A percentile compares a stretch with the other conserved stretches of the same genome.
Evolutionary conservation across 208 protist genomes (phyloP).

Genomic region (Histomonas meleagridis): DNA sequence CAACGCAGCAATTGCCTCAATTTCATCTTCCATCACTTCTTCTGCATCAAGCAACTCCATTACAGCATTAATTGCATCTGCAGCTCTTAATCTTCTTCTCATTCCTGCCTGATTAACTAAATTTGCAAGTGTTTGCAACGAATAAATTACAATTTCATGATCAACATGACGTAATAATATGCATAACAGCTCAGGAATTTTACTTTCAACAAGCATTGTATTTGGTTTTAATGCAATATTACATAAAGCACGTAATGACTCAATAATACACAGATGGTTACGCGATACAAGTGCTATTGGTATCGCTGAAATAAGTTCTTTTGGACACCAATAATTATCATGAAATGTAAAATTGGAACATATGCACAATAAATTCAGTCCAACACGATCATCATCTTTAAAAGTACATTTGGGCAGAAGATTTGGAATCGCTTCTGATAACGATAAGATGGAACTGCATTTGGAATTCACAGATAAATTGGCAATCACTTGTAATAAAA

Average conservation of each 20-base stretch:
- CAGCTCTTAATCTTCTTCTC: not conserved
- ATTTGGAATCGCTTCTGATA: not conserved
- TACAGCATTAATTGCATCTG: not conserved
- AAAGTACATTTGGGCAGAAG: not conserved
- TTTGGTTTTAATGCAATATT: not conserved
- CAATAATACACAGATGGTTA: not conserved
- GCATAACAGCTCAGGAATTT: not conserved
- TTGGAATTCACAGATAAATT: not conserved
- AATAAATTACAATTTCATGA: not conserved
- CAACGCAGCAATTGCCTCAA: not conserved
- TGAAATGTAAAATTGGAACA: constrained; percentile 13
- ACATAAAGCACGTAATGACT: not conserved
- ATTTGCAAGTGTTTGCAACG: not conserved
- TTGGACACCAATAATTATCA: constrained; percentile 1
- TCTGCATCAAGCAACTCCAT: not conserved
- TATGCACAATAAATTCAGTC: not conserved
- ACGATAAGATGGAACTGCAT: not conserved
- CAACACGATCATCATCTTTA: not conserved
- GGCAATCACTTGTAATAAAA: constrained; percentile 14
- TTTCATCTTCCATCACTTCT: not conserved
- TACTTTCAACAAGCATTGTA: not conserved
- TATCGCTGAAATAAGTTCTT: not conserved
- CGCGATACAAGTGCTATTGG: not conserved
- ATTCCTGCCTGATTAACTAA: not conserved
- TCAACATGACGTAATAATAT: not conserved